Conservation (phyloP, 2,329 filamentous ascomycete species). For the Claviceps arundinis region DNA sequence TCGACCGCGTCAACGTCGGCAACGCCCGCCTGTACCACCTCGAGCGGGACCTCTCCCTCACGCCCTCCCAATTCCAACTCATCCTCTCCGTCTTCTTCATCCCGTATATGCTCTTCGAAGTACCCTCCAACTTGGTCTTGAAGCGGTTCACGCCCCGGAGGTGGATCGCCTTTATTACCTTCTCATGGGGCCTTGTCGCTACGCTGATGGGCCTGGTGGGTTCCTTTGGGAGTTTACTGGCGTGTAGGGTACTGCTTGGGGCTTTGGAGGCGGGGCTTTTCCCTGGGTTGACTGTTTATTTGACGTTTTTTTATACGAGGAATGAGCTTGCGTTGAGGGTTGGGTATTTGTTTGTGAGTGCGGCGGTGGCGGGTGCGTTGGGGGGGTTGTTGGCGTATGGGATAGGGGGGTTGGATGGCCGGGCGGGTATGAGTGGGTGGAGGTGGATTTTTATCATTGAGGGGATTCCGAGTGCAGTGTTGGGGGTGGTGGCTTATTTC, state of each 20-base stretch:
- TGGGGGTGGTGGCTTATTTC: conserved; percentile 22
- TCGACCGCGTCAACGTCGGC: conserved; percentile 63
- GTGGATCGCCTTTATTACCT: conserved; percentile 52
- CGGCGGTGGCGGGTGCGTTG: conserved; percentile 57
- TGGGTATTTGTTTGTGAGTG: conserved; percentile 58
- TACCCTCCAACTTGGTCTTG: conserved; percentile 51
- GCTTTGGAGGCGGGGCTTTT: conserved; percentile 57
- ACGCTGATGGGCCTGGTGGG: conserved; percentile 55
- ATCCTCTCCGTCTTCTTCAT: conserved; percentile 55
- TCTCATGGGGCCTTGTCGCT: conserved; percentile 55
- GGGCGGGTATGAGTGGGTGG: conserved; percentile 51
- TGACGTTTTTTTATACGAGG: conserved; percentile 67
- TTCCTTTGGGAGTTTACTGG: conserved; percentile 52
- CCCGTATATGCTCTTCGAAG: conserved; percentile 48
- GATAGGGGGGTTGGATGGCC: conserved; percentile 59
- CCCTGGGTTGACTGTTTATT: conserved; percentile 53
- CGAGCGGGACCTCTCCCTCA: conserved; percentile 47
- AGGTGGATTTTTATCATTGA: conserved; percentile 54
- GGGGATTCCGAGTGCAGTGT: conserved; percentile 26
- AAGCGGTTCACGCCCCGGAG: conserved; percentile 48
- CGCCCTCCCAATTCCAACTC: conserved; percentile 53
- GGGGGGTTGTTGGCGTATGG: conserved; percentile 63
- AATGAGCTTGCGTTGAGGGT: conserved; percentile 59
- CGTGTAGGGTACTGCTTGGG: conserved; percentile 54
- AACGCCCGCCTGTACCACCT: conserved; percentile 56